phyloP scores from a whole-genome alignment of 164 flowering plant genomes.

The Vitis vinifera region ASM3070453v1 NC_081823.1:9437501-9438000 shows the following conservation, averaged over 20 bases:
- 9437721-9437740: constrained; percentile 79
- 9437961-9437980: no score
- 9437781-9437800: background rate
- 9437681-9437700: constrained; percentile 77
- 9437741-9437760: constrained; percentile 80
- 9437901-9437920: no score
- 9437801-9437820: background rate
- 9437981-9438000: no score
- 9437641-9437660: background rate
- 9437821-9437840: no score
- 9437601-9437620: background rate
- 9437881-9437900: no score
- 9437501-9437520: background rate
- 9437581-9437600: background rate
- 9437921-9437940: no score
- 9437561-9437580: background rate
- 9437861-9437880: no score
- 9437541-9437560: background rate
- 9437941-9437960: no score
- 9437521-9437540: background rate
- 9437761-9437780: constrained; percentile 57
- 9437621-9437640: background rate
- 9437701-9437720: constrained; percentile 75
- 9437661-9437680: constrained; percentile 53
- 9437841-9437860: no score